phyloP scores from a whole-genome alignment of 2,329 filamentous ascomycete species.

The Aspergillus glaucus region DNA sequence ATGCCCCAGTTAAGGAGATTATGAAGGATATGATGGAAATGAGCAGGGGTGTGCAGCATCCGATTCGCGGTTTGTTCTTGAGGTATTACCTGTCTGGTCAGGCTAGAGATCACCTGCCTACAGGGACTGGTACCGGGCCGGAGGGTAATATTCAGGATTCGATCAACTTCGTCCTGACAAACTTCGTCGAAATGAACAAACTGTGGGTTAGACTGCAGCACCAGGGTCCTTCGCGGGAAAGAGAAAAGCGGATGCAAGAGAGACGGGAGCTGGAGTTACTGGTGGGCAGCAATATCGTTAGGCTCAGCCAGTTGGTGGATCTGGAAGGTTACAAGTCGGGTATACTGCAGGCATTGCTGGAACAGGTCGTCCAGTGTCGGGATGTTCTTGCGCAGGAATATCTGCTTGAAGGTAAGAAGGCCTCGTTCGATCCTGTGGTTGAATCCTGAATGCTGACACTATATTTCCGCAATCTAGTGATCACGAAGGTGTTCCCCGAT shows the following conservation, averaged over 20 bases:
- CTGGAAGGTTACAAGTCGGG: constrained; percentile 87
- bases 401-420: constrained; percentile 64
- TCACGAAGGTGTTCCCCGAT: constrained; percentile 97
- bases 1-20: constrained; percentile 97
- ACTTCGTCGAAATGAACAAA: constrained; percentile 99
- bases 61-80: constrained; percentile 87
- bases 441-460: constrained; percentile 16
- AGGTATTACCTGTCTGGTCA: constrained; percentile 95
- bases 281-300: constrained; percentile 92
- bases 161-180: constrained; percentile 95
- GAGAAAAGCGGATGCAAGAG: constrained; percentile 89
- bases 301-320: constrained; percentile 91
- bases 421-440: no score
- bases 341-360: constrained; percentile 80
- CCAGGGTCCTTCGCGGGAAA: constrained; percentile 90
- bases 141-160: constrained; percentile 96
- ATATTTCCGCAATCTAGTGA: constrained; percentile 51
- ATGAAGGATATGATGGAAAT: constrained; percentile 99
- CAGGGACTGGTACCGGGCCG: constrained; percentile 76
- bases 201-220: constrained; percentile 96
- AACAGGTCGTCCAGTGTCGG: constrained; percentile 96
- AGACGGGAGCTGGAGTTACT: constrained; percentile 90
- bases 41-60: constrained; percentile 96
- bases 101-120: constrained; percentile 80
- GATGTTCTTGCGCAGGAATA: constrained; percentile 98